Percentiles rank a stretch among this genome's conserved stretches.
Conservation (phyloP, 1,139 yeast genomes). For the Yamadazyma oceani region DNA sequence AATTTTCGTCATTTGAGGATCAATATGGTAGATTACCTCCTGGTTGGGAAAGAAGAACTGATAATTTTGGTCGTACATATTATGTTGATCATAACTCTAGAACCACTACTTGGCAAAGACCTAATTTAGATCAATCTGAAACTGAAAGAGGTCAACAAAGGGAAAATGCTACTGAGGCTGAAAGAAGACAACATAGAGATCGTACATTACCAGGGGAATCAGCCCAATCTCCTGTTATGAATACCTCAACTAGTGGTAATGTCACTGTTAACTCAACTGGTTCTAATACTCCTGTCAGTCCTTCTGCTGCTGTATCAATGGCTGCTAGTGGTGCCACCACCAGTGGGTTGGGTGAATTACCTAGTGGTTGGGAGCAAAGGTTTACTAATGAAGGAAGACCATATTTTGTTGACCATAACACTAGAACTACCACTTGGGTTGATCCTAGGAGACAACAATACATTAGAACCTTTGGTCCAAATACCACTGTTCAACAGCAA, state of each 20-base stretch:
- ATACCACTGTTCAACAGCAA: conserved; percentile 91
- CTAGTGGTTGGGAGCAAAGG: conserved; percentile 99
- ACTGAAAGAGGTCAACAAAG: conserved; percentile 62
- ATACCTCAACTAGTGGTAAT: conserved; percentile 38
- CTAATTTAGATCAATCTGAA: conserved; percentile 71
- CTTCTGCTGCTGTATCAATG: conserved; percentile 74
- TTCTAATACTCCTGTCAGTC: conserved; percentile 52
- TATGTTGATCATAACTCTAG: conserved; percentile 97
- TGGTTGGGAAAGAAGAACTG: conserved; percentile 99
- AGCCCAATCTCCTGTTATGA: conserved; percentile 36
- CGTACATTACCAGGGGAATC: conserved; percentile 83
- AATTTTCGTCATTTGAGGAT: conserved; percentile 91
- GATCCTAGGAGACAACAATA: conserved; percentile 99
- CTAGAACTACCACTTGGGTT: conserved; percentile 99
- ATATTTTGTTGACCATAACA: conserved; percentile 96
- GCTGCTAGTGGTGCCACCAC: conserved; percentile 92
- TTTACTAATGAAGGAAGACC: conserved; percentile 98
- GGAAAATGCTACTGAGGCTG: conserved; percentile 72
- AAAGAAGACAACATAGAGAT: conserved; percentile 86
- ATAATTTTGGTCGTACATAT: conserved; percentile 94
- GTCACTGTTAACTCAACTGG: conserved; percentile 50
- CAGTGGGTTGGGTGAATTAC: conserved; percentile 93
- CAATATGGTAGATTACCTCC: conserved; percentile 95
- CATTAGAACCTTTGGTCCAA: conserved; percentile 90
- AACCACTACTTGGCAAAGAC: conserved; percentile 98